Evolutionary conservation across 1,284 basidiomycete genomes (phyloP), one percentile per base, ranked within the genome.

Genomic region (Boletus mariae): DNA sequence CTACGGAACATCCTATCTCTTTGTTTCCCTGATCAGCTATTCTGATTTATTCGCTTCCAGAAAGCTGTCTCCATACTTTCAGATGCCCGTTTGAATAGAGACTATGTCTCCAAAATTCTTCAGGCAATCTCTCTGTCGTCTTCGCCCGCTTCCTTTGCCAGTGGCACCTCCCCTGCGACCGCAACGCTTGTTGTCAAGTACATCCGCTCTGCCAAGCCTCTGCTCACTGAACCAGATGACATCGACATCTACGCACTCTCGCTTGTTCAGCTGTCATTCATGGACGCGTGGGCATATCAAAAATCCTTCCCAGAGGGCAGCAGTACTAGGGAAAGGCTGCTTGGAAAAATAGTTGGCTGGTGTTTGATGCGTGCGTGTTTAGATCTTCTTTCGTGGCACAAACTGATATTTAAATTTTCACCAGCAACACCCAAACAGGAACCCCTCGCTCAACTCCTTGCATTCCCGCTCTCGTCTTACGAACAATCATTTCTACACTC

Each of bases 71-170:
- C 83, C 17, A 74, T 85, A 34, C 78, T 92, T 26, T 81, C 84
- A 1, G 89, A 91, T 63, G 73, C 77, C n/a, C 83, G 89, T 20
- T 69, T 92, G 34, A 84, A 84, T 56, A 78, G 80, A 57, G 87
- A 91, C 62, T 85, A 84, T 60, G 76, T 84, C 6, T 84, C 87
- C 29, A 90, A 91, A 69, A 84, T 90, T 37, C 64, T 91, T 2
- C 80, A 84, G 61, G 81, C 83, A 6, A 77, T 91, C 44, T 77
- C 79, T 10, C 73, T 84, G 25, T 68, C 79, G 3, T 67, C 77
- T 23, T 71, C 82, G 43, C 63, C 82, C 0, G 69, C 75, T 41
- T 65, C 76, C 1, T 65, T 57, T 45, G 50, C 61, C 9, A 52
- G 17, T 32, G 61, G 51, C 9, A 20, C 51, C 38, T 34, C 61